Conservation (phyloP, 768 basidiomycete genomes). For the Daedalea quercina region DNA sequence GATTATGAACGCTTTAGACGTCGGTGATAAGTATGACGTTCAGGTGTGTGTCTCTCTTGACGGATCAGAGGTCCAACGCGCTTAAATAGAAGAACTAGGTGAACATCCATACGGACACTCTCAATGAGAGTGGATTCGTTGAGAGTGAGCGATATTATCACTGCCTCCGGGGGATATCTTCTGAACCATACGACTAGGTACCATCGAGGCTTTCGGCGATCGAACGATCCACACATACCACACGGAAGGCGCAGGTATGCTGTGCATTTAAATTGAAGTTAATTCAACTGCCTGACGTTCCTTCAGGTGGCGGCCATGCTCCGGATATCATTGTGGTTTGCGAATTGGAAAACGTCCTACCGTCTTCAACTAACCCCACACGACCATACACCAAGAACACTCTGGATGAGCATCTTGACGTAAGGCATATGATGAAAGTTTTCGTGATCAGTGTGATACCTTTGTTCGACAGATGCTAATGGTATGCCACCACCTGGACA, state of each 20-base stretch:
- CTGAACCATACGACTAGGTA: slow-evolving; percentile 38
- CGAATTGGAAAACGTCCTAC: slow-evolving; percentile 81
- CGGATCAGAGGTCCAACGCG: not conserved
- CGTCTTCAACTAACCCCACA: slow-evolving; percentile 96
- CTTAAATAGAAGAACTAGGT: slow-evolving; percentile 35
- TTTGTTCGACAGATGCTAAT: slow-evolving; percentile 77
- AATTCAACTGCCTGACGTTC: not conserved
- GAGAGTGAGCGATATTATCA: slow-evolving; percentile 61
- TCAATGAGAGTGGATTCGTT: slow-evolving; percentile 97
- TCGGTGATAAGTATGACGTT: slow-evolving; percentile 89
- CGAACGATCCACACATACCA: slow-evolving; percentile 98
- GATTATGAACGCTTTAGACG: slow-evolving; percentile 69
- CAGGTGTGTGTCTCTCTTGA: slow-evolving; percentile 46
- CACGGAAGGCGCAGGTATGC: slow-evolving; percentile 83
- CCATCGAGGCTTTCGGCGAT: slow-evolving; percentile 82
- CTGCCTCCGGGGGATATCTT: not conserved
- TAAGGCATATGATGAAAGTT: slow-evolving; percentile 30
- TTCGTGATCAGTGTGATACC: not conserved
- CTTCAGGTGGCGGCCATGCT: slow-evolving; percentile 79
- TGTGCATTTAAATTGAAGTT: not conserved
- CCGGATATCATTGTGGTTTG: slow-evolving; percentile 99
- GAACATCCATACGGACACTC: slow-evolving; percentile 94
- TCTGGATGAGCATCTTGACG: slow-evolving; percentile 94
- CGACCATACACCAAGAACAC: slow-evolving; percentile 89
- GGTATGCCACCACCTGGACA: slow-evolving; percentile 98